These are phyloP conservation scores for Simmondsia chinensis DNA, from an alignment of 148 eudicot species.

Conservation along the genomic window DNA sequence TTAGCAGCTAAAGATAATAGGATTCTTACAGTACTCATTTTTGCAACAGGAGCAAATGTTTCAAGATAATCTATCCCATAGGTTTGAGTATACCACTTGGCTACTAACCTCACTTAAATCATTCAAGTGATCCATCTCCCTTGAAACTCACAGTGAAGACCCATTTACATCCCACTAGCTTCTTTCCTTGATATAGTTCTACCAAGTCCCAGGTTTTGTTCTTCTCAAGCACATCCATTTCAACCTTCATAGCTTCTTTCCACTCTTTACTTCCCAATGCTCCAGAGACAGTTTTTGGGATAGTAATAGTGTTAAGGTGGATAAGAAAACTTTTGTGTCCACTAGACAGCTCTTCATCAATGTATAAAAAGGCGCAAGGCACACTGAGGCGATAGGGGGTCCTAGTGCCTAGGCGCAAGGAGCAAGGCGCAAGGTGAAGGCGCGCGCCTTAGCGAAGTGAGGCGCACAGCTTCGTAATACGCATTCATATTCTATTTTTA, in stretches of 20 bases:
- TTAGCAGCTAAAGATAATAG: background rate
- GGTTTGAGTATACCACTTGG: no score
- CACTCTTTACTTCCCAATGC: background rate
- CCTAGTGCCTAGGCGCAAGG: no score
- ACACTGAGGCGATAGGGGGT: no score
- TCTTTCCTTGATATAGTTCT: background rate
- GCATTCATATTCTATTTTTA: no score
- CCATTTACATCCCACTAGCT: background rate
- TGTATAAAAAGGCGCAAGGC: no score
- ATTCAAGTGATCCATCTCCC: background rate
- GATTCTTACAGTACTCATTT: background rate
- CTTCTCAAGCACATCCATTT: background rate
- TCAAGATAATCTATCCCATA: no score
- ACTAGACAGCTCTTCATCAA: no score
- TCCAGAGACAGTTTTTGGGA: background rate
- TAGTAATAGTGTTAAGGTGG: background rate
- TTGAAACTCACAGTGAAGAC: no score
- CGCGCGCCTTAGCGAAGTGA: no score
- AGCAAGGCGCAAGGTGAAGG: no score
- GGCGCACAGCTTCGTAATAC: no score
- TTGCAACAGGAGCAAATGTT: no score
- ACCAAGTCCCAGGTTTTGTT: background rate
- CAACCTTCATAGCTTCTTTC: background rate
- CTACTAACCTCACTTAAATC: background rate
- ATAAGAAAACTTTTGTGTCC: background rate